Evolutionary conservation across 2,329 filamentous ascomycete genomes (phyloP), one percentile per base, ranked within the genome.

Genomic region (Aspergillus ruber): DNA sequence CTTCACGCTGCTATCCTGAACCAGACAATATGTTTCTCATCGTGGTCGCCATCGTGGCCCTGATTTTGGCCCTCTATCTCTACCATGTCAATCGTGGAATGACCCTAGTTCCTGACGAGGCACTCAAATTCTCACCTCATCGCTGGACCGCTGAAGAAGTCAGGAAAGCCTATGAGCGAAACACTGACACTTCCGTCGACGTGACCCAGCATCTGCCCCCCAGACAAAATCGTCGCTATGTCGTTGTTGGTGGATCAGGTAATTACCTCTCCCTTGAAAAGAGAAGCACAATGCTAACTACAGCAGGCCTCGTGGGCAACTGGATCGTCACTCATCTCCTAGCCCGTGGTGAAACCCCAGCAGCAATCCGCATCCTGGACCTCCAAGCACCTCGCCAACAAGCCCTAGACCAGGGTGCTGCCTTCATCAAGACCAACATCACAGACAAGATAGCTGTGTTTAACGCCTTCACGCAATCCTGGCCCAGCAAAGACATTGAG

Each of bases 281-380:
- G 25, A 12, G 1, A 25, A 35, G n/a, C 17, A 15, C 25, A 20
- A 32, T 48, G 13, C 23, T 29, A 27, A 47, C 32, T n/a, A 29
- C 21, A 42, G 17, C 58, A 78, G 77, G 78, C 4, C 71, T 81
- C 27, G 75, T 82, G 2, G 79, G 79, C 3, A 73, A 77, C 27
- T 76, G 74, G 59, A 75, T 82, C 29, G 74, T 79, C 9, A 63
- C 74, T 7, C 75, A 80, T 50, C 73, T 82, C 7, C 66, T 81
- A 8, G 68, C 71, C 17, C 76, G 75, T 5, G 79, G 79, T 9
- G 75, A 79, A 41, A 63, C 70, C 3, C 71, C 77, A 1, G 58
- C 68, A 35, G 71, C 73, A 25, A 77, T 82, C 50, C 76, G 79
- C 9, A 73, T 81, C 46, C 50, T 81, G 42, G 80, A 82, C 58